Conservation (phyloP, 805 yeast genomes). For the Candida palmyrensis region DNA sequence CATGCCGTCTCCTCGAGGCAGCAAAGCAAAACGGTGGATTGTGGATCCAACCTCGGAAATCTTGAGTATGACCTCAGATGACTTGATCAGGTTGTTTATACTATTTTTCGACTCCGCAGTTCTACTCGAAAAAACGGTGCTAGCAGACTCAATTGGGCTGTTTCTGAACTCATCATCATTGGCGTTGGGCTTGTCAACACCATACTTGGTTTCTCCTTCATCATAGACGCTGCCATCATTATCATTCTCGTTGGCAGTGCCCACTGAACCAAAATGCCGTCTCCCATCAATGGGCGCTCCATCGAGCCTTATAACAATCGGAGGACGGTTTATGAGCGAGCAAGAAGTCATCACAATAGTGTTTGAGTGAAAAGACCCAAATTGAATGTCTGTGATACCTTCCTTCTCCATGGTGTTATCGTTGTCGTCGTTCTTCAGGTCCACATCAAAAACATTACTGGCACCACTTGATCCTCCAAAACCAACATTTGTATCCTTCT, state of each 20-base stretch:
- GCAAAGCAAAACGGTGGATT: constrained; percentile 67
- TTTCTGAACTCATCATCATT: too few relatives aligned
- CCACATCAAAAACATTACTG: too few relatives aligned
- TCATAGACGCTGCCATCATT: too few relatives aligned
- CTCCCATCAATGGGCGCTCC: constrained; percentile 45
- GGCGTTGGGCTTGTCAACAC: background rate
- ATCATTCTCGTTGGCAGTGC: background rate
- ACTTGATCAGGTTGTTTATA: constrained; percentile 12
- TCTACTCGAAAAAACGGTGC: too few relatives aligned
- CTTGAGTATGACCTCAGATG: constrained; percentile 38
- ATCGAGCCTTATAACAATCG: constrained; percentile 27
- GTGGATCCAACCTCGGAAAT: constrained; percentile 78
- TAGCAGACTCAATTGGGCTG: too few relatives aligned
- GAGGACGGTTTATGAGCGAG: constrained; percentile 28
- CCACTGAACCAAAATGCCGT: background rate
- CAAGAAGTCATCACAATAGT: constrained; percentile 34
- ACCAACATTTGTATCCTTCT: constrained; percentile 2
- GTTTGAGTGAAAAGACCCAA: constrained; percentile 36
- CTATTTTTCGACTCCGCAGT: background rate
- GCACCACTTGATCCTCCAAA: too few relatives aligned
- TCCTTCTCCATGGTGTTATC: constrained; percentile 61
- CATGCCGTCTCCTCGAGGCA: constrained; percentile 83
- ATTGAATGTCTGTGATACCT: constrained; percentile 78
- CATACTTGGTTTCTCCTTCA: background rate
- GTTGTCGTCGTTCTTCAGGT: constrained; percentile 10